Conservation (phyloP, 2,329 filamentous ascomycete genomes). For the Epichloe typhina region DNA sequence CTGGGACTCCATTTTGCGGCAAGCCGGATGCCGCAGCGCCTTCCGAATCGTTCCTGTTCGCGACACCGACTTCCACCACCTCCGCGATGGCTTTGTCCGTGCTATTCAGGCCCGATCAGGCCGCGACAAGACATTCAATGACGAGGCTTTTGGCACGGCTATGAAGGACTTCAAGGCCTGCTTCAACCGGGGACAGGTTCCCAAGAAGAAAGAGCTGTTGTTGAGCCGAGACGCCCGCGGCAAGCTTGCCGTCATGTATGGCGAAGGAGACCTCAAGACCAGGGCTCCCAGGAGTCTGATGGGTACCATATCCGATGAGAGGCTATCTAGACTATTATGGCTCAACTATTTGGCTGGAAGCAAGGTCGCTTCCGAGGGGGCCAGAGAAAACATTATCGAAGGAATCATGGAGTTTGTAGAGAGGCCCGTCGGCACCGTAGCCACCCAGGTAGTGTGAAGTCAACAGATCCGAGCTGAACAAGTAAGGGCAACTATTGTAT, state of each 20-base stretch:
- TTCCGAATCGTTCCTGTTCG: conserved; percentile 81
- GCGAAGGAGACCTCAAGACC: conserved; percentile 41
- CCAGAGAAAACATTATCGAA: conserved; percentile 69
- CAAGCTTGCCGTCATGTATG: conserved; percentile 52
- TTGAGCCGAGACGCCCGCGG: conserved; percentile 56
- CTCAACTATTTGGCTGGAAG: conserved; percentile 78
- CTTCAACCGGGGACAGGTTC: conserved; percentile 70
- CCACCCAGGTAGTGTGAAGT: conserved; percentile 53
- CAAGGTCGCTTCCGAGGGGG: conserved; percentile 73
- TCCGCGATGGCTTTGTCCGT: conserved; percentile 83
- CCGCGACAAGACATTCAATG: conserved; percentile 40
- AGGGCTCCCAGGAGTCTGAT: conserved; percentile 37
- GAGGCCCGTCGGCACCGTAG: conserved; percentile 75
- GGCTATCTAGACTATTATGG: conserved; percentile 74
- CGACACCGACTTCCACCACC: conserved; percentile 86
- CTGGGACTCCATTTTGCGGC: conserved; percentile 59
- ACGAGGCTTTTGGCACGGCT: conserved; percentile 63
- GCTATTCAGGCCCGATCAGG: conserved; percentile 65
- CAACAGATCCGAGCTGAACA: background rate
- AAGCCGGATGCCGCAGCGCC: conserved; percentile 57
- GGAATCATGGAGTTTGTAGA: conserved; percentile 82
- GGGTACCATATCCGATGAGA: conserved; percentile 64
- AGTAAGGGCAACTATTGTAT: background rate
- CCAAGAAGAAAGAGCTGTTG: conserved; percentile 67
- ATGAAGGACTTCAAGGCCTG: conserved; percentile 67